phyloP scores from a whole-genome alignment of 208 protist genomes.

The Wallacemonas rigidus region DNA sequence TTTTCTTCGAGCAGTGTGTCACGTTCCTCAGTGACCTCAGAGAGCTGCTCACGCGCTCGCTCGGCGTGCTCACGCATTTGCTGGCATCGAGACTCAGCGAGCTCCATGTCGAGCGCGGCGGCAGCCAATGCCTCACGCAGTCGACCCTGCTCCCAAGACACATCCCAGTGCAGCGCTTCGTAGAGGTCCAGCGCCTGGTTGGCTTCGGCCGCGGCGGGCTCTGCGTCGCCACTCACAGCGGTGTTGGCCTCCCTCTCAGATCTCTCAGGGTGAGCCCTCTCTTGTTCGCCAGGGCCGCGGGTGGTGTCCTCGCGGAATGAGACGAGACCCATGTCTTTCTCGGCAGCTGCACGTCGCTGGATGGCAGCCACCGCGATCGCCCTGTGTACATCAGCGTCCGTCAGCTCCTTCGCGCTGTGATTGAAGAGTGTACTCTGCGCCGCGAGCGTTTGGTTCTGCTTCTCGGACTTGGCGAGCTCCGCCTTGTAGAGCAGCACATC shows the following conservation, averaged over 20 bases:
- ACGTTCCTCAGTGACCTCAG: conserved; percentile 54
- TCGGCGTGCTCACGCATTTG: conserved; percentile 71
- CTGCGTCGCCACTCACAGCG: neutral
- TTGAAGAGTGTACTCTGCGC: conserved; percentile 40
- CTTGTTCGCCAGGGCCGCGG: too few species aligned
- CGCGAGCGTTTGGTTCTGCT: conserved; percentile 39
- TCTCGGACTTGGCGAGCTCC: conserved; percentile 54
- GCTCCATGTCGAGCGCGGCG: conserved; percentile 80
- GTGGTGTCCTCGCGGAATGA: neutral
- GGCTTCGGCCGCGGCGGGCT: neutral
- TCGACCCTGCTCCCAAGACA: conserved; percentile 70
- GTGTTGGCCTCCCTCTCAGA: too few species aligned
- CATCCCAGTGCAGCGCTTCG: conserved; percentile 77
- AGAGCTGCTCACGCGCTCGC: conserved; percentile 35
- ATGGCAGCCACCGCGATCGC: conserved; percentile 75
- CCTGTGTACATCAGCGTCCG: conserved; percentile 65
- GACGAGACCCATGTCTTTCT: conserved; percentile 2
- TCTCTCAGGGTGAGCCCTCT: too few species aligned
- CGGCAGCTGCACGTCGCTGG: conserved; percentile 24
- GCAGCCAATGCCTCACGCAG: conserved; percentile 81
- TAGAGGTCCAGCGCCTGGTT: conserved; percentile 59
- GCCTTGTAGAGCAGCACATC: conserved; percentile 54
- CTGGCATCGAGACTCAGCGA: conserved; percentile 71
- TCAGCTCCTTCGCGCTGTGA: conserved; percentile 49
- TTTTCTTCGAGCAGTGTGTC: conserved; percentile 84